phyloP scores from a whole-genome alignment of 2,329 filamentous ascomycete genomes.

The Cytospora schulzeri region DNA sequence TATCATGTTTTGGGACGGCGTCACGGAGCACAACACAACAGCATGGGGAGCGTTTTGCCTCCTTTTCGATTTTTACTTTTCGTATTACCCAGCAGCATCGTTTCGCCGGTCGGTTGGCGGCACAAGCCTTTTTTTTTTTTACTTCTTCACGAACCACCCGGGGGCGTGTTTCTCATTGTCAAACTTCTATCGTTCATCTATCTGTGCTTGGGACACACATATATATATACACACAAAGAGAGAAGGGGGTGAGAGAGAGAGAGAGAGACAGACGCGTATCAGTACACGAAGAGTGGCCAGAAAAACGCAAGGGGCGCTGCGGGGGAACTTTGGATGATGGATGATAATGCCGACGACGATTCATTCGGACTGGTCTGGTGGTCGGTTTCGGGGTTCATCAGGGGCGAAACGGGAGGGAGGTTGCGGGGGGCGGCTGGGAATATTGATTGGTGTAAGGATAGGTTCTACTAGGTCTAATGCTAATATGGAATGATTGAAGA shows the following conservation, averaged over 20 bases:
- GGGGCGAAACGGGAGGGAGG: background rate
- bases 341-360: conserved; percentile 1
- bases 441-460: conserved; percentile 8
- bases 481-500: conserved; percentile 23
- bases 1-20: conserved; percentile 8
- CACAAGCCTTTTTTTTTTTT: background rate
- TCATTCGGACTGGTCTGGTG: background rate
- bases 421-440: background rate
- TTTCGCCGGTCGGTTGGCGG: background rate
- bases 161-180: background rate
- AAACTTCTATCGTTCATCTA: background rate
- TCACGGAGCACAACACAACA: conserved; percentile 18
- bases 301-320: conserved; percentile 1
- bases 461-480: conserved; percentile 23
- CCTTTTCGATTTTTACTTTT: background rate
- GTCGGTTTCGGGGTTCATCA: background rate
- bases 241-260: background rate
- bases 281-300: conserved; percentile 3
- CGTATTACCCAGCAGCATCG: background rate
- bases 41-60: conserved; percentile 13
- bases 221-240: background rate
- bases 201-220: background rate
- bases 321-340: background rate
- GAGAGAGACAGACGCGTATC: background rate
- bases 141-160: background rate